Evolutionary conservation across 495 filamentous ascomycete genomes (phyloP).

Genomic region (Pyronema domesticum): DNA sequence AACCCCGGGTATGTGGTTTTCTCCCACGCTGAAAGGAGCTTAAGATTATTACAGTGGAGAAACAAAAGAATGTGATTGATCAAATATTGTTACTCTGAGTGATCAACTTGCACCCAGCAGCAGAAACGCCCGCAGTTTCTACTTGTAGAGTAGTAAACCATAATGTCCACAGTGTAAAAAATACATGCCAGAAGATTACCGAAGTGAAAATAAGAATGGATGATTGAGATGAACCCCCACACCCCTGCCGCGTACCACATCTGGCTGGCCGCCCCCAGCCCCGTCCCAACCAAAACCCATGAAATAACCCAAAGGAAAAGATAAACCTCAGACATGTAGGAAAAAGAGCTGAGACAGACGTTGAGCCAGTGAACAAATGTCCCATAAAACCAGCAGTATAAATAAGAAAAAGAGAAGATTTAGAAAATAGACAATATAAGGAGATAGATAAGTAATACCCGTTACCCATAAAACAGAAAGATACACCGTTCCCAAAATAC

Average conservation of each 20-base stretch:
- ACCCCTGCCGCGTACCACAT: not conserved
- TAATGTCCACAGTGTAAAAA: not conserved
- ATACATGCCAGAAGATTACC: not conserved
- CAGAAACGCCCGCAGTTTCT: conserved; percentile 4
- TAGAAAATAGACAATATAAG: conserved; percentile 8
- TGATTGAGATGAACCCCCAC: not conserved
- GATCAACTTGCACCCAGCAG: too few relatives aligned
- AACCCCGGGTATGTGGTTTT: too few relatives aligned
- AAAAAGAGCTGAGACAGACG: not conserved
- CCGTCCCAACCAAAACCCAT: not conserved
- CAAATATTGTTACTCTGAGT: not conserved
- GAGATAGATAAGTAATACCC: conserved; percentile 9
- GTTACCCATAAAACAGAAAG: conserved; percentile 8
- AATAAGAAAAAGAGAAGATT: conserved; percentile 2
- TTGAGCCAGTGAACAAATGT: conserved; percentile 2
- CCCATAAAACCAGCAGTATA: too few relatives aligned
- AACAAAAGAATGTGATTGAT: not conserved
- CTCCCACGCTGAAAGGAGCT: too few relatives aligned
- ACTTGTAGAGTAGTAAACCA: not conserved
- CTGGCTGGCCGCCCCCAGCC: not conserved
- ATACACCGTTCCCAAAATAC: conserved; percentile 2
- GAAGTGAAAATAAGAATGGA: not conserved
- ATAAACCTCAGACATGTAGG: not conserved
- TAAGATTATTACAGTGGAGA: too few relatives aligned
- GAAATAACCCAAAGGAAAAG: conserved; percentile 1